phyloP scores from a whole-genome alignment of 139 green algal genomes.

The Medakamo hakoo region DNA sequence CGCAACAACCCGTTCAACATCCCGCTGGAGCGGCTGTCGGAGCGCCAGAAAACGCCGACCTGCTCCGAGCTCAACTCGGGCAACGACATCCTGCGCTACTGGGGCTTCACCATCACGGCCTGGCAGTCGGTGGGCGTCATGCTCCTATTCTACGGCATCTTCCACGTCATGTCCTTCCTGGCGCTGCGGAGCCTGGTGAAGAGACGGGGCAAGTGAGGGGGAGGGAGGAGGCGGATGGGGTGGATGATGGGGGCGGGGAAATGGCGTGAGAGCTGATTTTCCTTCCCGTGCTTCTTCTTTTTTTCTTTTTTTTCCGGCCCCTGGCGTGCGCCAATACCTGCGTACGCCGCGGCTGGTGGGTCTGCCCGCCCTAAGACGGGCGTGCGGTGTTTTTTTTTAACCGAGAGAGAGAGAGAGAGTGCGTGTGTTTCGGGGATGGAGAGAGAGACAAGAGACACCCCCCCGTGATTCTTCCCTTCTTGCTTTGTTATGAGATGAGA shows the following conservation, averaged over 20 bases:
- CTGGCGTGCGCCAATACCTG: no score
- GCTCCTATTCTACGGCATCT: constrained; percentile 3
- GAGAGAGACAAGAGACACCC: no score
- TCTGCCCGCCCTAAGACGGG: no score
- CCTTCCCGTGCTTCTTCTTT: not conserved
- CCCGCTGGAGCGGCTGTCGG: not conserved
- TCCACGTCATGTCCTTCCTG: constrained; percentile 2
- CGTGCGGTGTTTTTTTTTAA: no score
- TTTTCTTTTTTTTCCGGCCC: not conserved
- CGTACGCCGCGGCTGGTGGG: no score
- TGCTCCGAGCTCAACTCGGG: not conserved
- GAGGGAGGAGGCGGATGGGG: not conserved
- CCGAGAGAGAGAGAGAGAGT: no score
- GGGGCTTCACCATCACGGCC: not conserved
- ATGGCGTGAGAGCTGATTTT: no score
- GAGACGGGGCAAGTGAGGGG: not conserved
- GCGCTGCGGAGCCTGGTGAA: not conserved
- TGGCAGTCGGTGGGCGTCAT: not conserved
- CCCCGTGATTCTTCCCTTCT: no score
- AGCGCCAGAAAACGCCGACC: not conserved
- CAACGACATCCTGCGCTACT: constrained; percentile 3
- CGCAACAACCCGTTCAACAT: not conserved
- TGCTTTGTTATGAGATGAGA: no score
- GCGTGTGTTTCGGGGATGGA: no score
- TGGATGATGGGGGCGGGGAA: not conserved